phyloP scores from a whole-genome alignment of 805 yeast species.

The Yamadazyma nakazawae region DNA sequence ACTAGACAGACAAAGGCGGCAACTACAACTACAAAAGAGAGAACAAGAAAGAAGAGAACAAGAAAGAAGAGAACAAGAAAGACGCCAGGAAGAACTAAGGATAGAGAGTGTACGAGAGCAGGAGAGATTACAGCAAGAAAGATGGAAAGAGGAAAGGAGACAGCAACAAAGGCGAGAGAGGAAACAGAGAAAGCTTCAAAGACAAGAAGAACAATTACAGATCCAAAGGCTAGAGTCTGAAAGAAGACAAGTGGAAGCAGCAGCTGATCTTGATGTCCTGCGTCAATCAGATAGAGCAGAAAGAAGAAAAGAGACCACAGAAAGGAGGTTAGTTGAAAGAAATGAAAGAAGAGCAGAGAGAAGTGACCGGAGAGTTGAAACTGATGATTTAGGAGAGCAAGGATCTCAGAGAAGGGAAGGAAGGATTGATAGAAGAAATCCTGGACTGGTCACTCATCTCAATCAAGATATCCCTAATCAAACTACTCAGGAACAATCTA shows the following conservation, averaged over 20 bases:
- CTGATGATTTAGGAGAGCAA: slow-evolving; percentile 1
- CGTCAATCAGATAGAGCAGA: neutral
- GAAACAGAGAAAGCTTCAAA: neutral
- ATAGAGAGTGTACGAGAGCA: no score
- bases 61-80: neutral
- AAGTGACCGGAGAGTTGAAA: slow-evolving; percentile 1
- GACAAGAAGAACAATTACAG: neutral
- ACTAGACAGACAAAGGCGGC: neutral
- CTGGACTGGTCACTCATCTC: neutral
- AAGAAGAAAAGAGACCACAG: neutral
- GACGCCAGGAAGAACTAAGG: no score
- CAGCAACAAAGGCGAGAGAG: neutral
- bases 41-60: neutral
- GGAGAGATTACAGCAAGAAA: neutral
- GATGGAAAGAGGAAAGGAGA: neutral
- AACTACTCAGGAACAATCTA: neutral
- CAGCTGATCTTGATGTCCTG: neutral
- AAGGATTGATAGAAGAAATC: slow-evolving; percentile 8
- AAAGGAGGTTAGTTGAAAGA: neutral
- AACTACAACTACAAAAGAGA: neutral
- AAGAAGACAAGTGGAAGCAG: neutral
- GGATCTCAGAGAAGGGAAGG: slow-evolving; percentile 1
- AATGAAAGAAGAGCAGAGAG: slow-evolving; percentile 2
- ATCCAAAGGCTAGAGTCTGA: neutral
- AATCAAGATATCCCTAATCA: neutral